Conservation (phyloP, 352 stramenopile genomes). For the Globisporangium camurandrum region DNA sequence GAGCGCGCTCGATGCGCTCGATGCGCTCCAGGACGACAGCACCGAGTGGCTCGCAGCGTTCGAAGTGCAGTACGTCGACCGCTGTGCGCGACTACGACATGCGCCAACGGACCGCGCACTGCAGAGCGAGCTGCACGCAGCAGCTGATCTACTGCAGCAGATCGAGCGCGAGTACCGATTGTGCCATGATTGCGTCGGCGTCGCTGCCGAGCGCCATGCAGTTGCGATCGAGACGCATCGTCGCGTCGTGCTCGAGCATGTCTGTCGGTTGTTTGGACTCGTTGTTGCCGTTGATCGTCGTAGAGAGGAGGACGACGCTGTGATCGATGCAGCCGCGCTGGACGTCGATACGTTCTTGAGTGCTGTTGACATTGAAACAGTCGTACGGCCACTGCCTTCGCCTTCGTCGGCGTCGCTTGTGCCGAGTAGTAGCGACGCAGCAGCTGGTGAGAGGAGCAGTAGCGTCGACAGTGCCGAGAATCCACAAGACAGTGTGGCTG, state of each 20-base stretch:
- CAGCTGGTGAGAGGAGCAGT: no score
- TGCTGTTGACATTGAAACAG: slow-evolving; percentile 33
- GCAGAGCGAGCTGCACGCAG: slow-evolving; percentile 44
- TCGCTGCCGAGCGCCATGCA: slow-evolving; percentile 51
- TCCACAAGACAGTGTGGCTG: slow-evolving; percentile 1
- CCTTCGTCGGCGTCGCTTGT: background rate
- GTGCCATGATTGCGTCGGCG: slow-evolving; percentile 39
- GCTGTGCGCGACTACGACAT: slow-evolving; percentile 57
- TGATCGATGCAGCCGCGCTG: slow-evolving; percentile 9
- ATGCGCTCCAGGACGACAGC: slow-evolving; percentile 67
- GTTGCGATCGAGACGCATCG: slow-evolving; percentile 37
- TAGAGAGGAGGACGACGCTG: background rate
- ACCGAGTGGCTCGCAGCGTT: slow-evolving; percentile 35
- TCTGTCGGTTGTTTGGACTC: slow-evolving; percentile 48
- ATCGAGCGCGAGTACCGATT: slow-evolving; percentile 77
- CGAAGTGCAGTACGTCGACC: slow-evolving; percentile 40
- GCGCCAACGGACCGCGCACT: slow-evolving; percentile 56
- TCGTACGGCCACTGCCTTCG: slow-evolving; percentile 12
- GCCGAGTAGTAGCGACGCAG: background rate
- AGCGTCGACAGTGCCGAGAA: slow-evolving; percentile 5
- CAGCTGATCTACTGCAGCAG: slow-evolving; percentile 39
- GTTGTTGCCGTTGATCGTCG: background rate
- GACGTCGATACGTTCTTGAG: slow-evolving; percentile 51
- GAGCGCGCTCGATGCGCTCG: slow-evolving; percentile 64
- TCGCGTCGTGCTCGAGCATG: slow-evolving; percentile 26